Evolutionary conservation across 2,329 filamentous ascomycete species (phyloP), one percentile per base, ranked within the genome.

Genomic region (Verticillium longisporum): DNA sequence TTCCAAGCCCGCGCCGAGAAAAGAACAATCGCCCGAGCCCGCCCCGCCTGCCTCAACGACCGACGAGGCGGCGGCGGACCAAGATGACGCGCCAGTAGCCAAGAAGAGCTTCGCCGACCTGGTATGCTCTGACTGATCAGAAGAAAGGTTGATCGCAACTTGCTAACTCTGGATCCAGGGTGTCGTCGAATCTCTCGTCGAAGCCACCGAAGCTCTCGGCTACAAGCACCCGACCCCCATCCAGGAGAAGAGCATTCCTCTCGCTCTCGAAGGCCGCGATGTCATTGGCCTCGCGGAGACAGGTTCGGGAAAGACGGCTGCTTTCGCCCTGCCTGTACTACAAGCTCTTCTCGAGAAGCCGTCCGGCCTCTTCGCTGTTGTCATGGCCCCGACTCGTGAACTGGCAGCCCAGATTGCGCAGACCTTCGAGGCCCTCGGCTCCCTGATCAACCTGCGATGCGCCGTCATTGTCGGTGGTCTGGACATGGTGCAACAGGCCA

Each of bases 241-340:
- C 66, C 95, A 97, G 74, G 83, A 83, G 58, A 85, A 96, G 73
- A 84, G 92, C 0, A 96, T 98, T 68, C 94, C 94, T 4, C 73
- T 83, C 58, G 93, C 93, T 38, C 81, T 97, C 4, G 77, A 90
- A 69, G 88, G 89, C 59, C 86, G 92, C 69, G 95, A 98, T 74
- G 81, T 98, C 37, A 97, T 99, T 67, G 95, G 93, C 53, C 82
- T 98, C 58, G 95, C 95, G 36, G 94, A 99, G 76, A 99, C 95
- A 0, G 95, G 95, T 67, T 92, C 88, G 71, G 95, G 95, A 76
- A 99, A 98, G 79, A 98, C 95, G 0, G 94, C 92, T 6, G 93
- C 95, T 0, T 99, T 98, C 73, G 92, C 92, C 0, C 80, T 99
- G 2, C 95, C 95, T 1, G 96, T 99, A 45, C 83, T 99, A 2